Conservation (phyloP, 805 yeast species). For the Pichia sporocuriosa region DNA sequence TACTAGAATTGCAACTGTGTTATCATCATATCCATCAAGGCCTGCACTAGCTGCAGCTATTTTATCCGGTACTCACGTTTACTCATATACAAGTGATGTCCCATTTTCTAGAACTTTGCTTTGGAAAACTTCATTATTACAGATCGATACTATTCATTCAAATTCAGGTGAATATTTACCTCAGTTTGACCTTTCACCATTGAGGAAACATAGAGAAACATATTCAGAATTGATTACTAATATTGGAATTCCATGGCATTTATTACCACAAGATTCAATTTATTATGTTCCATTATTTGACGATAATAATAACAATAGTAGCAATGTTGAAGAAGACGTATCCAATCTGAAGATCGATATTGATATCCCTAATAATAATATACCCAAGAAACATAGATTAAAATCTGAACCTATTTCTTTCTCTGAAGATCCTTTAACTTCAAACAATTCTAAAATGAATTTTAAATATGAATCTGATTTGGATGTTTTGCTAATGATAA, state of each 20-base stretch:
- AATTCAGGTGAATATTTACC: constrained; percentile 9
- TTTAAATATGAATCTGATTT: constrained; percentile 25
- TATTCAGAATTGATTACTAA: constrained; percentile 19
- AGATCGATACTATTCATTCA: constrained; percentile 8
- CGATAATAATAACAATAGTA: constrained; percentile 11
- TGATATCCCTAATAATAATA: neutral
- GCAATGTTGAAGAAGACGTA: constrained; percentile 6
- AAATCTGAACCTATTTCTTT: constrained; percentile 1
- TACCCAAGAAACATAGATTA: constrained; percentile 7
- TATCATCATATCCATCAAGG: constrained; percentile 7
- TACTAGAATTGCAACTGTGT: neutral
- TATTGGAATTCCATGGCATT: constrained; percentile 31
- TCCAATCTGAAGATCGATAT: constrained; percentile 2
- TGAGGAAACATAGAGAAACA: constrained; percentile 16
- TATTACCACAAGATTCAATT: constrained; percentile 22
- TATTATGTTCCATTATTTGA: constrained; percentile 12
- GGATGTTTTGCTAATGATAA: constrained; percentile 36
- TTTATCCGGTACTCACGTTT: constrained; percentile 8
- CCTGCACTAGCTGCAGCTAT: constrained; percentile 11
- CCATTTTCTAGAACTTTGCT: constrained; percentile 18
- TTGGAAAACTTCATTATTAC: constrained; percentile 17
- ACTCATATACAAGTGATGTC: constrained; percentile 1
- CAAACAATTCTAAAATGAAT: neutral
- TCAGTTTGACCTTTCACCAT: constrained; percentile 15
- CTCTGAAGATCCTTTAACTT: constrained; percentile 11